Evolutionary conservation across 768 basidiomycete species (phyloP).

Genomic region (Austroboletus festivus): DNA sequence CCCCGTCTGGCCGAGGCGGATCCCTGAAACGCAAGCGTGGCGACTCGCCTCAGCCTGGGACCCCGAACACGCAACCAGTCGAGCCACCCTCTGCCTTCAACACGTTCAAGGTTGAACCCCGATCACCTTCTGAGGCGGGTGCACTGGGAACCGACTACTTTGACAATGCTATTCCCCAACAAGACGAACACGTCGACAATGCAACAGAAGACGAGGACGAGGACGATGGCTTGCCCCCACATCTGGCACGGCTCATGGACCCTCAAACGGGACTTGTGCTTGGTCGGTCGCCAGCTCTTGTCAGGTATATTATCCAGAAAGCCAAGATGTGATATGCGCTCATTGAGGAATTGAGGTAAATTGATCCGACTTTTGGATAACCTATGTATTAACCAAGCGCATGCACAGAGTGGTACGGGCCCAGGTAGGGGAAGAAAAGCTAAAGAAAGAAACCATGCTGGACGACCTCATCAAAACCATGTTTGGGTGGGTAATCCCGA

Average conservation of each 20-base stretch:
- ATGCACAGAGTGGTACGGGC: constrained; percentile 38
- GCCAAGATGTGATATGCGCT: constrained; percentile 74
- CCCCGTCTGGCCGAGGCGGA: constrained; percentile 69
- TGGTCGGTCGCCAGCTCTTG: constrained; percentile 62
- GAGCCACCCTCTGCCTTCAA: constrained; percentile 41
- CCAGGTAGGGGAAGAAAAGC: constrained; percentile 50
- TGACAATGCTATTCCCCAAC: constrained; percentile 15
- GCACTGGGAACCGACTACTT: constrained; percentile 34
- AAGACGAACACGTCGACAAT: constrained; percentile 19
- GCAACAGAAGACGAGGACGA: constrained; percentile 30
- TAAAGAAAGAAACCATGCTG: constrained; percentile 60
- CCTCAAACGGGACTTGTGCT: constrained; percentile 60
- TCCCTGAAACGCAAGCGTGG: constrained; percentile 67
- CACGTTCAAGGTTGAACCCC: constrained; percentile 64
- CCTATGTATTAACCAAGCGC: neutral
- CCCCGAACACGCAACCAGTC: constrained; percentile 14
- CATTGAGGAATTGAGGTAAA: constrained; percentile 55
- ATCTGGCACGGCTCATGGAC: constrained; percentile 50
- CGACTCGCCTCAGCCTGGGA: constrained; percentile 26
- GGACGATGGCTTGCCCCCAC: constrained; percentile 51
- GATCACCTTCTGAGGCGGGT: constrained; percentile 39
- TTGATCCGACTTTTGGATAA: neutral
- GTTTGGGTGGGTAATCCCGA: constrained; percentile 47
- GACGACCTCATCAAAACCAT: constrained; percentile 47
- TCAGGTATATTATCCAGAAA: constrained; percentile 65